These are phyloP conservation scores for Fibroporia radiculosa DNA, from an alignment of 768 basidiomycete genomes.

Conservation along the genomic window DNA sequence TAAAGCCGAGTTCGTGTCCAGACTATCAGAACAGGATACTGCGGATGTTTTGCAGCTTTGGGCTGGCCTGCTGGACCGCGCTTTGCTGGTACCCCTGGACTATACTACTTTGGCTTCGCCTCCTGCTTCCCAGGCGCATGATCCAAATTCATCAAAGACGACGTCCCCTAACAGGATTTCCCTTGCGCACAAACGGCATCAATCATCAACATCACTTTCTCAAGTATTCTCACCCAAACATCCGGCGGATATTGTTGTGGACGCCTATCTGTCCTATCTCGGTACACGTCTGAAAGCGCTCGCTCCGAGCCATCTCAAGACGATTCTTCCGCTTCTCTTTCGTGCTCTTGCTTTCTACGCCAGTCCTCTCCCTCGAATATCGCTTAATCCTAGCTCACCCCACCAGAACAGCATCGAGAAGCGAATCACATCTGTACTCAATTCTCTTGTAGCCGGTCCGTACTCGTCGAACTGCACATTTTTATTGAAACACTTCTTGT, in stretches of 20 bases:
- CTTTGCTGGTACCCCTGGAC: conserved; percentile 27
- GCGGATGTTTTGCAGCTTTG: conserved; percentile 54
- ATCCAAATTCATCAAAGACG: conserved; percentile 17
- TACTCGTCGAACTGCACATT: conserved; percentile 60
- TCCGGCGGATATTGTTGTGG: conserved; percentile 56
- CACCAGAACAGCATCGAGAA: conserved; percentile 39
- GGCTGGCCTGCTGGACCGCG: conserved; percentile 46
- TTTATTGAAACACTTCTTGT: conserved; percentile 51
- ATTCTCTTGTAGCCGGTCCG: conserved; percentile 52
- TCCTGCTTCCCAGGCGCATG: conserved; percentile 24
- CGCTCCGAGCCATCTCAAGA: conserved; percentile 41
- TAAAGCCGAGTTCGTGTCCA: conserved; percentile 44
- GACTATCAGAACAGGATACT: conserved; percentile 53
- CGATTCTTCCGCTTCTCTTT: conserved; percentile 68
- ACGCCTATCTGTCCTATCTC: conserved; percentile 58
- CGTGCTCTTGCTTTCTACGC: conserved; percentile 58
- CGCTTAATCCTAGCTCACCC: conserved; percentile 34
- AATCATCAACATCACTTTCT: conserved; percentile 50
- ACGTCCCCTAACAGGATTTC: conserved; percentile 22
- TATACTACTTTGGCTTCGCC: conserved; percentile 10
- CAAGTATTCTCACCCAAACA: conserved; percentile 30
- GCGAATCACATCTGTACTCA: conserved; percentile 47
- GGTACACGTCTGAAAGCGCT: conserved; percentile 53
- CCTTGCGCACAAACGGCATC: conserved; percentile 47
- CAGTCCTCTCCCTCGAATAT: conserved; percentile 60